Evolutionary conservation across 2,329 filamentous ascomycete species (phyloP), one percentile per base, ranked within the genome.

Genomic region (Teratosphaeriaceae sp.): DNA sequence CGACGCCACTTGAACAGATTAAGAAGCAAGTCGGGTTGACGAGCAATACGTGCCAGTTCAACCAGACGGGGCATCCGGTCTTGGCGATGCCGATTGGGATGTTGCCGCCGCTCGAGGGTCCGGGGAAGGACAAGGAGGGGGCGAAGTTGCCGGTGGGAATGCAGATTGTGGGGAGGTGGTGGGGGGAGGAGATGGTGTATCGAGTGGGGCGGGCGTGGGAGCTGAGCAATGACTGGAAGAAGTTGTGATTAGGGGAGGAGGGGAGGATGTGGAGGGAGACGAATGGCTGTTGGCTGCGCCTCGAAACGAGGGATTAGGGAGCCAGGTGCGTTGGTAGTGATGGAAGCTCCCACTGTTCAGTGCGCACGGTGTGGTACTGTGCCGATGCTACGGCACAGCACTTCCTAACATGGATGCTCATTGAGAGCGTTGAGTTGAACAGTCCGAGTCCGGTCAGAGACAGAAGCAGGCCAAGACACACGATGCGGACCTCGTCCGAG

Each of bases 31-130:
- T 78, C 24, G 76, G 77, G 0, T 53, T 76, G 45, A 76, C 72
- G 0, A 68, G 65, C 13, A 80, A 80, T 49, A 80, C 76, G 3
- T 71, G 72, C 8, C 65, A 66, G 3, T 74, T 74, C 54, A 73
- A 74, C 56, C 53, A 68, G 6, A 72, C 70, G 1, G 71, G 70
- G 0, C 71, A 75, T 58, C 70, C 71, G 3, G 71, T 62, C 0
- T 50, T 75, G 48, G 65, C 61, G 20, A 67, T 75, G 41, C 72
- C 71, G 58, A 70, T 56, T 13, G 57, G 60, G 5, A 47, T 42
- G 31, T 30, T 53, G 44, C 71, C 2, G 65, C 74, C 79, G 51
- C 67, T 79, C 37, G 70, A 79, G 11, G 75, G 74, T 0, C 50
- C 48, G 4, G 42, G 38, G 6, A 41, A 36, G 16, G 52, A 44